Conservation (phyloP, 495 filamentous ascomycete species). For the Neurospora hispaniola region DNA sequence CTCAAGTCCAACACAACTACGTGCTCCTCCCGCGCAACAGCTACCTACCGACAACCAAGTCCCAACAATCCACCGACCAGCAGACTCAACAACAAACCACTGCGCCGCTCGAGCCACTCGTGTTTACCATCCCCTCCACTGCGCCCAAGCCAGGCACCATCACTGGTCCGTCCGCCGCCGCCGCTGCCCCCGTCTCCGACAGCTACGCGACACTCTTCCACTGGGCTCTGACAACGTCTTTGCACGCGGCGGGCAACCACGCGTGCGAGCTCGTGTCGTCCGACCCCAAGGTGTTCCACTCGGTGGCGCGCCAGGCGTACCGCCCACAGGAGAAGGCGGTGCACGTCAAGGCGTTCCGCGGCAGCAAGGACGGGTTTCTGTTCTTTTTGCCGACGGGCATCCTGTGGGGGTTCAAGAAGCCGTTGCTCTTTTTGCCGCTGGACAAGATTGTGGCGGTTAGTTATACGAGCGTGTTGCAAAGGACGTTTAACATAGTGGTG, state of each 20-base stretch:
- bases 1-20: constrained; percentile 80
- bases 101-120: constrained; percentile 52
- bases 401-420: constrained; percentile 93
- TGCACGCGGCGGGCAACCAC: constrained; percentile 43
- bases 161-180: constrained; percentile 28
- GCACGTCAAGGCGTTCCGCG: constrained; percentile 82
- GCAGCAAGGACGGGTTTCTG: constrained; percentile 90
- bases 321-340: constrained; percentile 85
- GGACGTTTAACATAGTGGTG: constrained; percentile 88
- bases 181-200: constrained; percentile 45
- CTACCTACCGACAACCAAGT: constrained; percentile 28
- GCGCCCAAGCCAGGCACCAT: constrained; percentile 54
- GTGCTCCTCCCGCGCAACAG: constrained; percentile 69
- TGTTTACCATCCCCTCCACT: constrained; percentile 74
- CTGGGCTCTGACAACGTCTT: constrained; percentile 51
- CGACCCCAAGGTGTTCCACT: constrained; percentile 65
- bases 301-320: constrained; percentile 67
- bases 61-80: constrained; percentile 3
- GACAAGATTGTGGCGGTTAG: constrained; percentile 68
- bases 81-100: constrained; percentile 27
- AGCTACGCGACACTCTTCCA: constrained; percentile 52
- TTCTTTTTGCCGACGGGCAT: constrained; percentile 84
- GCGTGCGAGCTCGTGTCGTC: constrained; percentile 52
- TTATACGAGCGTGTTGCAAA: constrained; percentile 81
- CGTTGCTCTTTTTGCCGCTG: constrained; percentile 75